Evolutionary conservation across 331 rosid species (phyloP).

Genomic region (Spiraea crenata): DNA sequence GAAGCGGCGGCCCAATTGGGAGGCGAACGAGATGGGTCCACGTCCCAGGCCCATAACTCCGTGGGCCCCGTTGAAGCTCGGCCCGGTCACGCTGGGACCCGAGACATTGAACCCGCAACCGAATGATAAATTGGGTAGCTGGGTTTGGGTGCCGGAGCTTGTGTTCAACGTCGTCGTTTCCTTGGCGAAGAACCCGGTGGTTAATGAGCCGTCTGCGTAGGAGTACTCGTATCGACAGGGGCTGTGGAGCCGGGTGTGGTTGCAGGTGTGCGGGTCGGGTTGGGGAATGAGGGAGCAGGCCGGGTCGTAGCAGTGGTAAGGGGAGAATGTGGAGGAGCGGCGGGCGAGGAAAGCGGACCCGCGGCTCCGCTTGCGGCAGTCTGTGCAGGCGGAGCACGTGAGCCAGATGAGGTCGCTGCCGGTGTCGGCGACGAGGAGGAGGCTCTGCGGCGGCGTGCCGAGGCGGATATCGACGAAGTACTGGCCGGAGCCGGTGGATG

Average conservation of each 20-base stretch:
- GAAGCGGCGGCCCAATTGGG: slow-evolving; percentile 57
- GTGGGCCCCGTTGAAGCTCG: slow-evolving; percentile 57
- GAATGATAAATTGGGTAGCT: slow-evolving; percentile 25
- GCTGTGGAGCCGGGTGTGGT: slow-evolving; percentile 48
- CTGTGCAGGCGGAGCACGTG: slow-evolving; percentile 60
- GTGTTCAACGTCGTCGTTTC: slow-evolving; percentile 54
- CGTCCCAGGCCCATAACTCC: slow-evolving; percentile 82
- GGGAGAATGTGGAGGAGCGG: slow-evolving; percentile 56
- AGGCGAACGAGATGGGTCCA: slow-evolving; percentile 64
- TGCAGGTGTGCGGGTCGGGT: slow-evolving; percentile 37
- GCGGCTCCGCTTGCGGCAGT: slow-evolving; percentile 39
- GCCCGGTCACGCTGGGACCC: slow-evolving; percentile 62
- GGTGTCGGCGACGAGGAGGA: slow-evolving; percentile 68
- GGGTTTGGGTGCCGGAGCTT: slow-evolving; percentile 26
- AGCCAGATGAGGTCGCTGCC: slow-evolving; percentile 82
- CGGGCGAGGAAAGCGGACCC: slow-evolving; percentile 57
- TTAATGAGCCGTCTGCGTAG: slow-evolving; percentile 57
- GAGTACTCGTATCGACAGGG: slow-evolving; percentile 62
- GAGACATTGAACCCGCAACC: slow-evolving; percentile 64
- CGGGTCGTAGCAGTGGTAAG: slow-evolving; percentile 59
- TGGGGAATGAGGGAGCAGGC: slow-evolving; percentile 51
- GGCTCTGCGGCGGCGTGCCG: slow-evolving; percentile 67
- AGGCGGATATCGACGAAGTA: slow-evolving; percentile 62
- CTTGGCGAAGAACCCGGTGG: slow-evolving; percentile 58
- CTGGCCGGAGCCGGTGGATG: slow-evolving; percentile 69